Evolutionary conservation across 495 filamentous ascomycete species (phyloP), one percentile per base, ranked within the genome.

Genomic region (Aspergillus ellipticus): DNA sequence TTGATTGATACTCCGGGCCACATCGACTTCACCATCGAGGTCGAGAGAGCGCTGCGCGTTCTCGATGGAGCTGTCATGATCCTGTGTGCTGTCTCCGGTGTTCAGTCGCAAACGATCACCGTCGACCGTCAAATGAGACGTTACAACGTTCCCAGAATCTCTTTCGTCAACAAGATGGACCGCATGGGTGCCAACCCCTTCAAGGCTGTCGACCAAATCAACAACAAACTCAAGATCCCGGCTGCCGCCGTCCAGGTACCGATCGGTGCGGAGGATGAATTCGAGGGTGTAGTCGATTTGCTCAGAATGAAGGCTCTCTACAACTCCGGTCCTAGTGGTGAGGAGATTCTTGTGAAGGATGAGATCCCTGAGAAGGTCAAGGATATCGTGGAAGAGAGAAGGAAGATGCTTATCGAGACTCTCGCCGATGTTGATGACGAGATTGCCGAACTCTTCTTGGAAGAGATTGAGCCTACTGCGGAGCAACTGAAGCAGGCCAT

Each of bases 81-180:
- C 67, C 79, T 99, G 22, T 99, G 95, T 71, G 95, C 95, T 45
- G 95, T 97, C 28, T 94, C 89, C 53, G 95, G 95, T 67, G 95
- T 99, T 3, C 95, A 99, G 78, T 89, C 85, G 62, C 95, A 99
- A 75, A 99, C 95, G 5, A 96, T 97, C 59, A 99, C 95, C 1
- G 95, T 99, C 49, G 93, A 99, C 71, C 79, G 95, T 56, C 95
- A 99, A 78, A 99, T 99, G 95, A 88, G 89, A 76, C 84, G 95
- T 49, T 99, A 99, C 77, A 96, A 97, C 66, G 85, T 99, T 49
- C 95, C 95, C 31, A 80, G 95, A 57, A 88, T 99, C 63, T 92
- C 87, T 53, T 99, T 99, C 68, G 80, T 99, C 62, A 99, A 99
- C 78, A 99, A 99, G 82, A 99, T 99, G 95, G 95, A 99, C 66